Evolutionary conservation across 805 yeast genomes (phyloP), one percentile per base, ranked within the genome.

Genomic region (Suhomyces kilbournensis): DNA sequence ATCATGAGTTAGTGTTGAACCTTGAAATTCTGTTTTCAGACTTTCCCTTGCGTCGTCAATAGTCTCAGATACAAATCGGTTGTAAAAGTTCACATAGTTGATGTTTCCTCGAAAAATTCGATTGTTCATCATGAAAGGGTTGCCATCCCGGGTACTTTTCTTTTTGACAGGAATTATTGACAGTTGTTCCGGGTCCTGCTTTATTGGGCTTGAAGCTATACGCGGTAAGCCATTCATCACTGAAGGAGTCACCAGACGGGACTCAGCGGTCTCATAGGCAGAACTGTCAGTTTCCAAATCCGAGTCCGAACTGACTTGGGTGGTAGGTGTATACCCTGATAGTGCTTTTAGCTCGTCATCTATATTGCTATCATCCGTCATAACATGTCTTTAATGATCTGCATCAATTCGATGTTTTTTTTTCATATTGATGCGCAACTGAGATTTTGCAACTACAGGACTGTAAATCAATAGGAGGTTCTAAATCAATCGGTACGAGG

Each of bases 21-120:
- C 26, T 22, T 40, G 44, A 7, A 40, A 20, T 40, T 40, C 14
- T 12, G 44, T 48, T 43, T 4, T 48, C n/a, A n/a, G n/a, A n/a
- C n/a, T n/a, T n/a, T n/a, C n/a, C n/a, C n/a, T n/a, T n/a, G n/a
- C n/a, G n/a, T n/a, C n/a, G n/a, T n/a, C n/a, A n/a, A n/a, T n/a
- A n/a, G n/a, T n/a, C n/a, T 61, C 63, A 3, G 45, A n/a, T 7
- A 68, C 72, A 47, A 57, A 58, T n/a, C 61, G 56, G 54, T 71
- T 69, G 56, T 66, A 70, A 47, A 67, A 60, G 14, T 47, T 48
- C 7, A 66, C 55, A 46, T 68, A 71, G 48, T 64, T 66, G 48
- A 54, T 56, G 53, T 68, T 68, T 2, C 74, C 75, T 32, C 50
- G 55, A 47, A 64, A 68, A 8, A 26, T 20, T n/a, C 69, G 52